Base-by-base conservation (phyloP, 176 grass and related monocot species). In the Calamus simplicifolius region DNA sequence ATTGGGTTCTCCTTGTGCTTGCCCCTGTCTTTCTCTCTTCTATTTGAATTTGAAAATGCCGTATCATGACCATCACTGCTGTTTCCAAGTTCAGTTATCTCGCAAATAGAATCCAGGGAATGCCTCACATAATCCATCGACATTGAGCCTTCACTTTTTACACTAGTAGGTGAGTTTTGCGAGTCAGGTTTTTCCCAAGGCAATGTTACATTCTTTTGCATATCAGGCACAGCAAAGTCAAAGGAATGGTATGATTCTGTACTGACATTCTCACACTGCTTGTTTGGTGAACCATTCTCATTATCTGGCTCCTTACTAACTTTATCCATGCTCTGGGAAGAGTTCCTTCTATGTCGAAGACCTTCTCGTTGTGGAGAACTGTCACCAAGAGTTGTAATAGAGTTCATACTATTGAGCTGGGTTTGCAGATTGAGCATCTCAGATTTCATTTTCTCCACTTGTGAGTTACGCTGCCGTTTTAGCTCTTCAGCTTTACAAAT, bases 391-490 rank as follows among this genome's bases (percentile, higher is more conserved):
- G 86, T 73, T 16, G 69, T 66, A 30, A 90, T 73, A 16, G 83
- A 87, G 67, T 79, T 93, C 74, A 87, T 85, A 73, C 80, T 83
- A 53, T 90, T 76, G 30, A 96, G 83, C 72, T 96, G 86, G 76
- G 75, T 82, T 83, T 96, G 83, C 66, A 96, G 84, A 96, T 85
- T 87, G 58, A 90, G 63, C 86, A 96, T 87, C 80, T 96, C 91
- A 50, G 91, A 87, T 68, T 96, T 96, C 80, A 96, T 96, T 69
- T 82, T 96, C 56, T 96, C 91, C 21, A 96, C 91, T 81, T 96
- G 91, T 59, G 82, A 79, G 55, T 96, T 96, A 16, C 86, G 75
- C 29, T 80, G 80, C n/a, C 77, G 35, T 61, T 90, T 90, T 73
- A 79, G 84, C 72, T 96, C 91, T 80, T 90, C 86, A n/a, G 86